Percentiles rank a stretch among this genome's conserved stretches.
Evolutionary conservation across 352 stramenopile genomes (phyloP).

Genomic region (Phytophthora cryptogea): DNA sequence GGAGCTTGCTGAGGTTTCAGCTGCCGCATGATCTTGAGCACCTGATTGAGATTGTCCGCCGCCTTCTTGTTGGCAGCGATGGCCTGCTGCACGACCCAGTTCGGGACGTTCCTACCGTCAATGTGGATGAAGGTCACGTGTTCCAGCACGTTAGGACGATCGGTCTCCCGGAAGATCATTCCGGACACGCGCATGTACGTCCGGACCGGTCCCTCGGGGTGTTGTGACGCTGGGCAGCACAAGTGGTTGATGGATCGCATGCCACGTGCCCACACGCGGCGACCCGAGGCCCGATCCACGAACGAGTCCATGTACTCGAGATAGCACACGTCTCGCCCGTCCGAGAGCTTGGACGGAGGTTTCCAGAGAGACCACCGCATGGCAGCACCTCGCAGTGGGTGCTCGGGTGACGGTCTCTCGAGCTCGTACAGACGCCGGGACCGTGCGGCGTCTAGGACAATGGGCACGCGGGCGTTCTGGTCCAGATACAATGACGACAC

Average conservation of each 20-base stretch:
- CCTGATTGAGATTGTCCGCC: constrained; percentile 56
- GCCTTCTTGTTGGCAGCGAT: constrained; percentile 54
- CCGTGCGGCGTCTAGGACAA: constrained; percentile 51
- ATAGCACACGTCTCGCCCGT: constrained; percentile 59
- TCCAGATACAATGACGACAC: constrained; percentile 63
- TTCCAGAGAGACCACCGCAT: constrained; percentile 73
- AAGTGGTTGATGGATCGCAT: constrained; percentile 71
- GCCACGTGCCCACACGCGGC: constrained; percentile 66
- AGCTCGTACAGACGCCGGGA: constrained; percentile 62
- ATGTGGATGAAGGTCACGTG: constrained; percentile 61
- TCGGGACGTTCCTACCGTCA: constrained; percentile 46
- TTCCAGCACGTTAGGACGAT: constrained; percentile 55
- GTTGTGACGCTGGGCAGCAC: constrained; percentile 59
- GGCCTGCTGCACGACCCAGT: constrained; percentile 55
- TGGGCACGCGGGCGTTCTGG: constrained; percentile 43
- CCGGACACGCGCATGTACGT: constrained; percentile 60
- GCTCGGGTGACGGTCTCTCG: constrained; percentile 39
- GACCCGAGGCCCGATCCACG: constrained; percentile 54
- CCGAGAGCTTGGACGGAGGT: constrained; percentile 49
- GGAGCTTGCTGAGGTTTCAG: constrained; percentile 24
- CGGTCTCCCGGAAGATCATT: constrained; percentile 66
- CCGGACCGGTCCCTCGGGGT: constrained; percentile 56
- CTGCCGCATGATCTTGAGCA: constrained; percentile 68
- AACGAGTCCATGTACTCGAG: constrained; percentile 77
- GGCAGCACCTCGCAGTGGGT: constrained; percentile 47